phyloP scores from a whole-genome alignment of 805 yeast species.

The Candida glaebosa region DNA sequence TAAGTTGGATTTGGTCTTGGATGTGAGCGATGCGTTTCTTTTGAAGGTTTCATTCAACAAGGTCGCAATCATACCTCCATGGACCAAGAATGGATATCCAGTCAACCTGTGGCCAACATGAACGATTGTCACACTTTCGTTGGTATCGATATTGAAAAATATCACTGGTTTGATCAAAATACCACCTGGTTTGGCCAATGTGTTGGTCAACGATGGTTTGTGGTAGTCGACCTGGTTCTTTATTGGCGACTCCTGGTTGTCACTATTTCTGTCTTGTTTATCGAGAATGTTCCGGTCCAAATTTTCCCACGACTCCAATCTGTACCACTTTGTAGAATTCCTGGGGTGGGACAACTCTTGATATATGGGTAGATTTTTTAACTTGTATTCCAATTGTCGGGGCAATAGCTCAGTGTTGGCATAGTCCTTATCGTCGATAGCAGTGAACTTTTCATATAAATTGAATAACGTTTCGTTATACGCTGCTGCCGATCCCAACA shows the following conservation, averaged over 20 bases:
- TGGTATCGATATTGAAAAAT: constrained; percentile 53
- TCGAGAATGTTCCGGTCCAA: constrained; percentile 36
- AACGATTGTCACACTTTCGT: constrained; percentile 62
- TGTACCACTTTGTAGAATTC: constrained; percentile 47
- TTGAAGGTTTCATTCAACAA: constrained; percentile 74
- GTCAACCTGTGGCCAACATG: constrained; percentile 77
- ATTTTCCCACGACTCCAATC: constrained; percentile 42
- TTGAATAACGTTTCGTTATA: constrained; percentile 26
- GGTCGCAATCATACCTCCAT: constrained; percentile 86
- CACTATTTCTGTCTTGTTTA: constrained; percentile 10
- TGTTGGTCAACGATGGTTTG: constrained; percentile 28
- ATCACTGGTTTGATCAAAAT: constrained; percentile 70
- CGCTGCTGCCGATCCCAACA: constrained; percentile 21
- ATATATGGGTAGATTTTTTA: constrained; percentile 50
- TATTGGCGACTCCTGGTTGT: constrained; percentile 8
- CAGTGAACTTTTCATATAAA: constrained; percentile 21
- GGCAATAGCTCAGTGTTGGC: constrained; percentile 19
- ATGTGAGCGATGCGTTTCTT: constrained; percentile 45
- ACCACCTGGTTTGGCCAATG: constrained; percentile 73
- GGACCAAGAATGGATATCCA: constrained; percentile 85
- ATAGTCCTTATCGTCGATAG: constrained; percentile 14
- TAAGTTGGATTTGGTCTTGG: constrained; percentile 25
- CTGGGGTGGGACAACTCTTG: constrained; percentile 42
- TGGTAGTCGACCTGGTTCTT: constrained; percentile 15
- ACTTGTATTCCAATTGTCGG: constrained; percentile 43